phyloP scores from a whole-genome alignment of 352 stramenopile genomes.

The Phytophthora hibernalis region DNA sequence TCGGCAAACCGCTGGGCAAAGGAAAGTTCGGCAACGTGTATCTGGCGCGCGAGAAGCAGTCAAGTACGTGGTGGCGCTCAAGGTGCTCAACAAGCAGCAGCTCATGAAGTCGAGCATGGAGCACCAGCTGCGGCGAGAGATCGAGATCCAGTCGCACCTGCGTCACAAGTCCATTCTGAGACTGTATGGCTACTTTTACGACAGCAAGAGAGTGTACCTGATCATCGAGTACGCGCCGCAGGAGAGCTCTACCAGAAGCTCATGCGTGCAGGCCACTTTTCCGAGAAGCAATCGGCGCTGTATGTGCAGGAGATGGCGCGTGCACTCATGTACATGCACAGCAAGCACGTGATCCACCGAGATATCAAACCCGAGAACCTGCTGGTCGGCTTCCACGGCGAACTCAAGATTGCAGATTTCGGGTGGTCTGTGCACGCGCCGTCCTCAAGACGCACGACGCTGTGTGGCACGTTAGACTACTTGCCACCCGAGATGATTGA shows the following conservation, averaged over 20 bases:
- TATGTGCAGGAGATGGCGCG: conserved; percentile 96
- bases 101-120: conserved; percentile 98
- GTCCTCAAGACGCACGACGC: conserved; percentile 95
- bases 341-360: conserved; percentile 99
- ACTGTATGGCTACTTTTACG: conserved; percentile 99
- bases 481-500: conserved; percentile 99
- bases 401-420: conserved; percentile 99
- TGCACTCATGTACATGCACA: conserved; percentile 98
- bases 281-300: conserved; percentile 90
- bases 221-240: conserved; percentile 99
- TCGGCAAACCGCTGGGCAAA: conserved; percentile 97
- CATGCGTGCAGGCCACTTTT: conserved; percentile 91
- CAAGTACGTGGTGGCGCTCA: conserved; percentile 99
- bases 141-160: conserved; percentile 99
- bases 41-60: conserved; percentile 97
- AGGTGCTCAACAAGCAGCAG: conserved; percentile 98
- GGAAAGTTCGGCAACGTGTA: conserved; percentile 99
- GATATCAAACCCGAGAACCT: conserved; percentile 99
- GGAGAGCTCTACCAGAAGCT: conserved; percentile 99
- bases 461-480: conserved; percentile 99
- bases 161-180: conserved; percentile 97
- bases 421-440: conserved; percentile 99
- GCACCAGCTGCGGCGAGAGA: conserved; percentile 98
- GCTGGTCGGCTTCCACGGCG: conserved; percentile 93
- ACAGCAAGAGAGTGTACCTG: conserved; percentile 98